Base-by-base conservation (phyloP, 371 early-diverging fungal genomes). In the Sporodiniella umbellata region DNA sequence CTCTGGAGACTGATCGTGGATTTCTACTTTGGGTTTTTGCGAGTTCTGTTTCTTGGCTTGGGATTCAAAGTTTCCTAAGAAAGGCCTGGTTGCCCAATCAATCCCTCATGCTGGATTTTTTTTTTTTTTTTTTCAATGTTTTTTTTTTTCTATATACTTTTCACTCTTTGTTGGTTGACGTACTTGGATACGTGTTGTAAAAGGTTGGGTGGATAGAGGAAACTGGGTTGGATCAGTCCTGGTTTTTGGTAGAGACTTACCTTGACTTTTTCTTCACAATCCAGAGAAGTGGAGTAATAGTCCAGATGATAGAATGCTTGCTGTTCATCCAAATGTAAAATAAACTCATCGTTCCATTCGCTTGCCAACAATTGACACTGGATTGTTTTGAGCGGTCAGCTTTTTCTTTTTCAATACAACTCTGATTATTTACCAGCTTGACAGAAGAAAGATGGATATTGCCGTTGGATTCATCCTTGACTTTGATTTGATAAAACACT, bases 341-440 rank as follows among this genome's bases (percentile, higher is more conserved):
- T 58, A 30, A 66, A 62, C 8, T 62, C 50, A 31, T 66, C 66
- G 8, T 45, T 48, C 59, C 62, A 66, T 12, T 56, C 54, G 19
- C 58, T 58, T 14, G 56, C 59, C 8, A 59, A 56, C 56, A 66
- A 45, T 47, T 66, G 66, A 38, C 66, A 62, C 66, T 66, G 24
- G 18, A 10, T 40, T 37, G 11, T 37, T 11, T 37, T 37, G 40
- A 17, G 19, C 8, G 40, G 0, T 15, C 1, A 37, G 12, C 7
- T 15, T 1, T 26, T 18, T 19, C 22, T 37, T 24, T 22, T n/a
- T 21, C 15, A 31, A 8, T 15, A 4, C 8, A 3, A 23, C 1
- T 47, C 12, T 33, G n/a, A 8, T 15, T 5, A 23, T 48, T 55
- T 58, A 62, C 66, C 37, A 53, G 50, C 43, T 46, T 58, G 12